Evolutionary conservation across 2,329 filamentous ascomycete genomes (phyloP).

Genomic region (Hymenoscyphus fructigenus): DNA sequence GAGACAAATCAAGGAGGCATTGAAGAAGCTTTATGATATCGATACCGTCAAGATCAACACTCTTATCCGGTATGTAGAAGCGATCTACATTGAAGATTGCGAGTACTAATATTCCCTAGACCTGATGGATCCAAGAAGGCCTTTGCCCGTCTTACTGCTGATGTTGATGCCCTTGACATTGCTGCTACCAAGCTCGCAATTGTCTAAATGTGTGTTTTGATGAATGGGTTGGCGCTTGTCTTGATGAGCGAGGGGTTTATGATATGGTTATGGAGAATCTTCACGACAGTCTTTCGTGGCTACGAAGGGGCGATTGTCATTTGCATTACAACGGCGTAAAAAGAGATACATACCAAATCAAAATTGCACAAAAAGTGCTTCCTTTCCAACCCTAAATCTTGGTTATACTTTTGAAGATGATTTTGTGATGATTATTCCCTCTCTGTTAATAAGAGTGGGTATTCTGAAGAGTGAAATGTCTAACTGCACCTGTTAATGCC

Average conservation of each 20-base stretch:
- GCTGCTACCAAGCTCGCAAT: conserved; percentile 98
- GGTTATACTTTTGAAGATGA: neutral
- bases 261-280: conserved; percentile 27
- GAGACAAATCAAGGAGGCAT: conserved; percentile 95
- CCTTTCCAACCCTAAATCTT: conserved; percentile 13
- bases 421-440: neutral
- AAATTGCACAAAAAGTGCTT: conserved; percentile 30
- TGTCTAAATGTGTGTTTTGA: conserved; percentile 64
- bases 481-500: neutral
- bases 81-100: neutral
- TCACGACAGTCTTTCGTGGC: conserved; percentile 24
- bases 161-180: conserved; percentile 98
- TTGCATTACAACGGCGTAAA: conserved; percentile 36
- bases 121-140: conserved; percentile 99
- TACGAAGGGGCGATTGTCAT: conserved; percentile 29
- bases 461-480: neutral
- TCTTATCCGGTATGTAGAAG: conserved; percentile 75
- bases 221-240: conserved; percentile 43
- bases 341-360: conserved; percentile 35
- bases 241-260: conserved; percentile 25
- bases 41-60: conserved; percentile 99
- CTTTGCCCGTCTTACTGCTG: conserved; percentile 89
- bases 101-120: conserved; percentile 45
- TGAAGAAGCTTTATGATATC: conserved; percentile 99
- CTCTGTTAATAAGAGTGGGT: neutral